Evolutionary conservation across 305 asterid genomes (phyloP).

Genomic region (Striga hermonthica): DNA sequence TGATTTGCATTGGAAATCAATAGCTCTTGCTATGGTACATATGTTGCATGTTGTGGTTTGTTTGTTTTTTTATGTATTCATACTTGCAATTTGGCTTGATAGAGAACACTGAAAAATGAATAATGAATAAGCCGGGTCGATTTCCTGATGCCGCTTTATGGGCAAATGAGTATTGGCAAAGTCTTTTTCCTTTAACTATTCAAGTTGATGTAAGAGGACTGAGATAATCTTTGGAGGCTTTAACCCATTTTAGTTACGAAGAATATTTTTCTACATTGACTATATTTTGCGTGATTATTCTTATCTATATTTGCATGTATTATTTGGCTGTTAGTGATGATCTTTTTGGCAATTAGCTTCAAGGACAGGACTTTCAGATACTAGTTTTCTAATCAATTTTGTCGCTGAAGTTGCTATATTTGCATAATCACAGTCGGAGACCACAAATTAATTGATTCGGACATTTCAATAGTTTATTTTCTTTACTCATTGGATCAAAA

Average conservation of each 20-base stretch:
- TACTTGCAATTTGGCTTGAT: background rate
- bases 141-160: slow-evolving; percentile 18
- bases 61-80: slow-evolving; percentile 10
- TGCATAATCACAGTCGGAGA: no score
- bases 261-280: background rate
- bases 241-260: slow-evolving; percentile 8
- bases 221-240: background rate
- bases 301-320: background rate
- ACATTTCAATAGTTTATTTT: slow-evolving; percentile 8
- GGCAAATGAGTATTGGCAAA: background rate
- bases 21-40: slow-evolving; percentile 14
- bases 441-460: background rate
- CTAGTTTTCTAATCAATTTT: background rate
- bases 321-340: no score
- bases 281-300: slow-evolving; percentile 6
- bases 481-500: slow-evolving; percentile 15
- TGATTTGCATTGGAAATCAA: slow-evolving; percentile 28
- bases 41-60: background rate
- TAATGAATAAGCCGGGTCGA: background rate
- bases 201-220: slow-evolving; percentile 17
- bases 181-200: background rate
- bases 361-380: background rate
- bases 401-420: background rate
- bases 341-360: slow-evolving; percentile 1
- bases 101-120: background rate